phyloP scores from a whole-genome alignment of 768 basidiomycete species.

The Boletales sp. region DNA sequence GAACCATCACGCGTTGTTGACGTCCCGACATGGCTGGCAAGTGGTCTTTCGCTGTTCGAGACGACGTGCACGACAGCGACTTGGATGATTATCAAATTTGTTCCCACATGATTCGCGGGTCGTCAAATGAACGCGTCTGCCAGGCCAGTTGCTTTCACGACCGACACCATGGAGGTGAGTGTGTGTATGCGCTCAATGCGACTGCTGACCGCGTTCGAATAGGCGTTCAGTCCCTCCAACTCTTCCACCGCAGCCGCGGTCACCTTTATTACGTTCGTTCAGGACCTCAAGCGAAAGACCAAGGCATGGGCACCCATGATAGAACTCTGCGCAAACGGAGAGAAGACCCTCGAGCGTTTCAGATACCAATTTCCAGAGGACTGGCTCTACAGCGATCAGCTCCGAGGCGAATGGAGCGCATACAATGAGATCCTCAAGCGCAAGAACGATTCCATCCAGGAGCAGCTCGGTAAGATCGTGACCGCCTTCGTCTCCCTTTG shows the following conservation, averaged over 20 bases:
- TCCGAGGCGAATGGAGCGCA: constrained; percentile 97
- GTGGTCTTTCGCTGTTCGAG: not conserved
- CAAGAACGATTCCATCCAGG: constrained; percentile 98
- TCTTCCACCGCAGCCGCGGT: constrained; percentile 98
- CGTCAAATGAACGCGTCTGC: constrained; percentile 18
- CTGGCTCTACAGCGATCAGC: constrained; percentile 98
- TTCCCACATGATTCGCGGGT: constrained; percentile 18
- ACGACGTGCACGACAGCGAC: constrained; percentile 3
- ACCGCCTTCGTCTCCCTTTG: constrained; percentile 3
- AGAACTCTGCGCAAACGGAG: constrained; percentile 89
- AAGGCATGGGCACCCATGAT: constrained; percentile 97
- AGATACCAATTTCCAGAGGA: constrained; percentile 95
- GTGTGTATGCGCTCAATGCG: not conserved
- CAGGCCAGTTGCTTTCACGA: constrained; percentile 16
- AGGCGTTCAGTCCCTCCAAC: constrained; percentile 73
- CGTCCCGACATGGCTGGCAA: constrained; percentile 76
- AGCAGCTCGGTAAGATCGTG: constrained; percentile 76
- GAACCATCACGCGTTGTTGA: constrained; percentile 97
- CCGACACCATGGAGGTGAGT: constrained; percentile 27
- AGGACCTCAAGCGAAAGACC: constrained; percentile 96
- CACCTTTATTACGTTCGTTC: constrained; percentile 98
- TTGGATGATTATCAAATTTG: constrained; percentile 15
- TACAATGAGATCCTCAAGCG: constrained; percentile 97
- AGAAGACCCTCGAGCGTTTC: constrained; percentile 96
- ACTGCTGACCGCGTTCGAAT: constrained; percentile 6